These are phyloP conservation scores for Adansonia grandidieri DNA, from an alignment of 441 rosid species.

Conservation along the genomic window DNA sequence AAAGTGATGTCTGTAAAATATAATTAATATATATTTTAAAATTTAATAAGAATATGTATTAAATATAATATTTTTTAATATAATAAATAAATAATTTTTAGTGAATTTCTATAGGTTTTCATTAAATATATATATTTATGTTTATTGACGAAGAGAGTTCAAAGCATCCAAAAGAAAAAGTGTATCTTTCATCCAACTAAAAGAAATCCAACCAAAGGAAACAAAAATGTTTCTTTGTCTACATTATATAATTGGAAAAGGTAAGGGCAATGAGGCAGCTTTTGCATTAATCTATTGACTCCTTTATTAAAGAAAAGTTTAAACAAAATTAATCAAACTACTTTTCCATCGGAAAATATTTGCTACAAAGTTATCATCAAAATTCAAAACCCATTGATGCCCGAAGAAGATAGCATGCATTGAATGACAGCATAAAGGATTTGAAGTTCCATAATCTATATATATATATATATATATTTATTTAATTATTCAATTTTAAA, in stretches of 20 bases:
- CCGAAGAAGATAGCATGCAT: slow-evolving; percentile 25
- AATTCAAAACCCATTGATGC: slow-evolving; percentile 46
- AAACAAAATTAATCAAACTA: slow-evolving; percentile 33
- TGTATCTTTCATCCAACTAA: slow-evolving; percentile 33
- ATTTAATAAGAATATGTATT: too few relatives aligned
- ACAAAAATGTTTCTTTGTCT: slow-evolving; percentile 49
- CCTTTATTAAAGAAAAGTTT: slow-evolving; percentile 49
- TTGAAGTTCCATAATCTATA: slow-evolving; percentile 9
- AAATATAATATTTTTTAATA: too few relatives aligned
- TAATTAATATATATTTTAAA: too few relatives aligned
- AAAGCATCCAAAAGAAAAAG: slow-evolving; percentile 63
- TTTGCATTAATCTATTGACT: slow-evolving; percentile 37
- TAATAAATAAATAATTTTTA: too few relatives aligned
- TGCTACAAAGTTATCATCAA: slow-evolving; percentile 28
- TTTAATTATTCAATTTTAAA: neutral
- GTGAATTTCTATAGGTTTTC: too few relatives aligned
- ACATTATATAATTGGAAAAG: slow-evolving; percentile 41
- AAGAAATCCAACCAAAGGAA: slow-evolving; percentile 27
- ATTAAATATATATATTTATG: neutral
- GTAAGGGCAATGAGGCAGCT: slow-evolving; percentile 37
- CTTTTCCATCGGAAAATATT: neutral
- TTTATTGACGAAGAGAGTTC: slow-evolving; percentile 35
- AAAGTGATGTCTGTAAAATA: too few relatives aligned
- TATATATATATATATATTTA: neutral
- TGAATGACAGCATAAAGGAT: slow-evolving; percentile 19